A percentile compares a stretch with the other conserved stretches of the same genome.
phyloP scores from a whole-genome alignment of 2,329 filamentous ascomycete genomes.

The Penicillium aurantiogriseum region DNA sequence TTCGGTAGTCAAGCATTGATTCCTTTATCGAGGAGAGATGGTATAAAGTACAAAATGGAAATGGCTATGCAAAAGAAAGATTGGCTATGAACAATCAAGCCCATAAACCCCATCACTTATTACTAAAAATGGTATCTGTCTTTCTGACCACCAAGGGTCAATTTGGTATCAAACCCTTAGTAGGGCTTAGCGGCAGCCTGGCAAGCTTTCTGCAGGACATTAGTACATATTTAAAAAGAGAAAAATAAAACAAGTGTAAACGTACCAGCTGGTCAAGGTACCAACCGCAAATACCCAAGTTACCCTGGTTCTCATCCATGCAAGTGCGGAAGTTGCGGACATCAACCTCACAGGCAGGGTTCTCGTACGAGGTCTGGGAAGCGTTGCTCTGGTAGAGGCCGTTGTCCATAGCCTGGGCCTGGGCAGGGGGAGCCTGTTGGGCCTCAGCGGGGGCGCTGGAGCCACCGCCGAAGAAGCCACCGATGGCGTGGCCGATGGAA shows the following conservation, averaged over 20 bases:
- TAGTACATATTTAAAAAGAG: slow-evolving; percentile 24
- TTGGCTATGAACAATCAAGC: slow-evolving; percentile 5
- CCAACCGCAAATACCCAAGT: slow-evolving; percentile 96
- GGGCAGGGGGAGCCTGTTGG: slow-evolving; percentile 52
- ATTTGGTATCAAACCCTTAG: slow-evolving; percentile 43
- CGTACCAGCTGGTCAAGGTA: slow-evolving; percentile 86
- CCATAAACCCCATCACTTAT: slow-evolving; percentile 8
- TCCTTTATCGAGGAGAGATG: slow-evolving; percentile 23
- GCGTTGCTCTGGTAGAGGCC: slow-evolving; percentile 48
- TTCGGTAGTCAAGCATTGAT: slow-evolving; percentile 10
- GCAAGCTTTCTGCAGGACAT: slow-evolving; percentile 66
- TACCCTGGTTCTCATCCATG: slow-evolving; percentile 92
- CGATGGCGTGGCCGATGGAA: slow-evolving; percentile 91
- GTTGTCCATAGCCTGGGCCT: slow-evolving; percentile 52
- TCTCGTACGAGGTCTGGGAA: slow-evolving; percentile 48
- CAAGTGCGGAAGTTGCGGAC: slow-evolving; percentile 87
- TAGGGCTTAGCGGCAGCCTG: slow-evolving; percentile 73
- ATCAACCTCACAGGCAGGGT: slow-evolving; percentile 72
- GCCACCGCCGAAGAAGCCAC: slow-evolving; percentile 80
- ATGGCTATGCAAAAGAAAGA: slow-evolving; percentile 22
- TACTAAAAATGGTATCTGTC: slow-evolving; percentile 11
- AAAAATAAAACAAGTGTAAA: slow-evolving; percentile 6
- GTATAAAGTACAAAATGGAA: slow-evolving; percentile 25
- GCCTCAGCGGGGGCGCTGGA: slow-evolving; percentile 56
- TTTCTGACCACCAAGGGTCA: slow-evolving; percentile 7